phyloP scores from a whole-genome alignment of 768 basidiomycete genomes.

The Phaffia tasmanica region DNA sequence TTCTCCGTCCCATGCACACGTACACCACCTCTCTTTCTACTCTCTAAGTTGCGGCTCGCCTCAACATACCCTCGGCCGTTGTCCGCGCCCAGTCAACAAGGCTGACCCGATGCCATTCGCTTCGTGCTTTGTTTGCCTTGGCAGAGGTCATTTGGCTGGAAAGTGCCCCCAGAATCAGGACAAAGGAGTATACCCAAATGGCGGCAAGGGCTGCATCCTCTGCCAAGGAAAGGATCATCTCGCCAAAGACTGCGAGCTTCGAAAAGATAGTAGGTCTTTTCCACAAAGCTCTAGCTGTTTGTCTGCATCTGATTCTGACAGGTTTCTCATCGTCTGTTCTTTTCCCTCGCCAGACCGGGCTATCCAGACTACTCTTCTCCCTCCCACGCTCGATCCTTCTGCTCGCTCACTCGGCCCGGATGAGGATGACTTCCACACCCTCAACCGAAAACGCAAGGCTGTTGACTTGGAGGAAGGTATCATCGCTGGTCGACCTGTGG shows the following conservation, averaged over 20 bases:
- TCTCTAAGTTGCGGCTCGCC: slow-evolving; percentile 63
- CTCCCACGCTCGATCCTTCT: not conserved
- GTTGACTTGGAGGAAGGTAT: slow-evolving; percentile 52
- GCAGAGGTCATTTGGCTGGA: slow-evolving; percentile 73
- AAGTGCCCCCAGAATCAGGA: slow-evolving; percentile 67
- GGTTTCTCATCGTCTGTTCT: not conserved
- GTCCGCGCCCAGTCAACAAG: slow-evolving; percentile 54
- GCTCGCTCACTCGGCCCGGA: slow-evolving; percentile 52
- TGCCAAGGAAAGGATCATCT: slow-evolving; percentile 77
- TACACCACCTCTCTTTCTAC: not conserved
- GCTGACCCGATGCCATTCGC: slow-evolving; percentile 69
- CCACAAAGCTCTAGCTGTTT: not conserved
- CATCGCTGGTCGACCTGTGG: not conserved
- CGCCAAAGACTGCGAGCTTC: slow-evolving; percentile 59
- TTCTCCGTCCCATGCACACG: not conserved
- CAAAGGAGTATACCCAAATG: slow-evolving; percentile 79
- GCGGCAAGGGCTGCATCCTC: slow-evolving; percentile 69
- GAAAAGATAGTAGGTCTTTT: slow-evolving; percentile 25
- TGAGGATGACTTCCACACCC: slow-evolving; percentile 84
- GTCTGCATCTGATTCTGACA: not conserved
- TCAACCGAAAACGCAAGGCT: slow-evolving; percentile 55
- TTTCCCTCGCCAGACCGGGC: slow-evolving; percentile 1
- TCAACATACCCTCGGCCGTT: slow-evolving; percentile 65
- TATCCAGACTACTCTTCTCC: slow-evolving; percentile 10
- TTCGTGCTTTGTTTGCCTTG: slow-evolving; percentile 80